These are phyloP conservation scores for Yarrowia phangngaensis DNA, from an alignment of 805 yeast species.

Conservation along the genomic window DNA sequence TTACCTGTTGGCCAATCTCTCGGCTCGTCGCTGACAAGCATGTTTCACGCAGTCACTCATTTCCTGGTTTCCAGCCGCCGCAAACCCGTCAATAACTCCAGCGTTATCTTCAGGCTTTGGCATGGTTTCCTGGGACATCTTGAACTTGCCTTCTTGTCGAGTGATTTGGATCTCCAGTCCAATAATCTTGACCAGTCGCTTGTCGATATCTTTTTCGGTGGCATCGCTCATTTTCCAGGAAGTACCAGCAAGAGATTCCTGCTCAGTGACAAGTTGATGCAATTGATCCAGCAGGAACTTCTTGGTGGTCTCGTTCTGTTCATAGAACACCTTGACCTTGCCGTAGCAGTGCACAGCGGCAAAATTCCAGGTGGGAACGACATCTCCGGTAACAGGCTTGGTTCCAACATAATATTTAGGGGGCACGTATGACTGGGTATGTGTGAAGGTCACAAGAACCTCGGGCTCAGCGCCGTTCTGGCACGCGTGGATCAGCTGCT, in stretches of 20 bases:
- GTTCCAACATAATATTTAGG: conserved; percentile 57
- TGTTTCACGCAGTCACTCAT: conserved; percentile 23
- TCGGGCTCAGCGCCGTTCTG: conserved; percentile 38
- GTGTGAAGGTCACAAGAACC: conserved; percentile 52
- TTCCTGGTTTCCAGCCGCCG: conserved; percentile 19
- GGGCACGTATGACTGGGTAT: conserved; percentile 49
- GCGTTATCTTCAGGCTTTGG: conserved; percentile 42
- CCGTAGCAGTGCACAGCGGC: conserved; percentile 57
- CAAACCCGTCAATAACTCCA: conserved; percentile 50
- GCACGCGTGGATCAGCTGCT: conserved; percentile 9
- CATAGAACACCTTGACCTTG: conserved; percentile 43
- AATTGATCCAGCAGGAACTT: conserved; percentile 49
- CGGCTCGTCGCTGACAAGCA: conserved; percentile 24
- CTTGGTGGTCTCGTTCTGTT: conserved; percentile 37
- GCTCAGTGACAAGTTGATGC: conserved; percentile 45
- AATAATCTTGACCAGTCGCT: conserved; percentile 49
- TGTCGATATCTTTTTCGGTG: conserved; percentile 47
- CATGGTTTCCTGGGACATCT: conserved; percentile 52
- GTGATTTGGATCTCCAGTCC: conserved; percentile 54
- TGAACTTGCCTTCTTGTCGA: conserved; percentile 51
- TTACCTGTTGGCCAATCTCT: conserved; percentile 1
- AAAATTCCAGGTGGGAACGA: conserved; percentile 70
- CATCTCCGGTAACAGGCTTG: conserved; percentile 54
- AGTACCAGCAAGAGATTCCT: conserved; percentile 42
- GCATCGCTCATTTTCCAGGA: conserved; percentile 58